Conservation (phyloP, 2,329 filamentous ascomycete genomes). For the Colletotrichum nymphaeae region DNA sequence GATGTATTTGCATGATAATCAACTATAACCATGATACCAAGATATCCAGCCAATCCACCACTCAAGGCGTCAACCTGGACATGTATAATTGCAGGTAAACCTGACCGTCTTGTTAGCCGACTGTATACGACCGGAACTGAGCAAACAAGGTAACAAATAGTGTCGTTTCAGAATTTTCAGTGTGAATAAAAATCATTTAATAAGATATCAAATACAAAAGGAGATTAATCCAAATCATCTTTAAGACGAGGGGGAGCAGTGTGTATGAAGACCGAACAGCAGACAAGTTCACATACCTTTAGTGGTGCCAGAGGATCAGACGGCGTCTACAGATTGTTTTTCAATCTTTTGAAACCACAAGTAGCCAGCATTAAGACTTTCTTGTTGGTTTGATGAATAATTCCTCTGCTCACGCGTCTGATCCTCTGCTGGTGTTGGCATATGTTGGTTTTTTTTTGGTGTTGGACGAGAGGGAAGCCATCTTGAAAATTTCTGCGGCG, state of each 20-base stretch:
- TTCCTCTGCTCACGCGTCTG: not conserved
- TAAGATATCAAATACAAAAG: conserved; percentile 29
- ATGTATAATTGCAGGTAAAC: too few species aligned
- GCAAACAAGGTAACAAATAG: not conserved
- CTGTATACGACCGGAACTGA: too few species aligned
- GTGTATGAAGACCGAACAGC: too few species aligned
- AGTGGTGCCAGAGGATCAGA: not conserved
- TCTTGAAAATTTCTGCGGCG: conserved; percentile 2
- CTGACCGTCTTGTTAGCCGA: not conserved
- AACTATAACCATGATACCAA: not conserved
- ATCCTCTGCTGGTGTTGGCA: not conserved
- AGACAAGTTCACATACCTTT: not conserved
- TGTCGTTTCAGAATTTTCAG: conserved; percentile 32
- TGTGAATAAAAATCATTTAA: conserved; percentile 32
- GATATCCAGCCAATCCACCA: not conserved
- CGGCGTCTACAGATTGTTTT: not conserved
- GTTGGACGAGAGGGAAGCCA: not conserved
- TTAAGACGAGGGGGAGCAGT: not conserved
- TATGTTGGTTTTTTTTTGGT: not conserved
- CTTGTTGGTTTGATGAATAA: not conserved
- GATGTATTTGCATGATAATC: not conserved
- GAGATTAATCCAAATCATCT: conserved; percentile 25
- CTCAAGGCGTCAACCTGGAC: not conserved
- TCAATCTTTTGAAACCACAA: not conserved
- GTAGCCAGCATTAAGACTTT: not conserved